Percentiles rank a stretch among this genome's conserved stretches.
Conservation (phyloP, 1,284 basidiomycete genomes). For the Boletus mariae region DNA sequence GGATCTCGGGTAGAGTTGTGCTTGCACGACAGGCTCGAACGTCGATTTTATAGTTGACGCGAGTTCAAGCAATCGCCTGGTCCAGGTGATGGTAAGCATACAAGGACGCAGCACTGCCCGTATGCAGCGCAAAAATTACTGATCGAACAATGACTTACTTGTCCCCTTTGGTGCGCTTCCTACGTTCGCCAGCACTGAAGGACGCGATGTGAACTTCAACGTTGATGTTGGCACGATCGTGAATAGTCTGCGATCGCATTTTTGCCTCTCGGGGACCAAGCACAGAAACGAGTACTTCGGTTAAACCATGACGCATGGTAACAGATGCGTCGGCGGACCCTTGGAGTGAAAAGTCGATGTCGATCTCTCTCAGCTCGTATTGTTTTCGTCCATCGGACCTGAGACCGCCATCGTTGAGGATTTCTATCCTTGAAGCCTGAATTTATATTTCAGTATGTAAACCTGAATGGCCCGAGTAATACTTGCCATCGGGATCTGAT, state of each 20-base stretch:
- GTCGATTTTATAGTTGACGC: constrained; percentile 87
- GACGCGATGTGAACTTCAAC: constrained; percentile 84
- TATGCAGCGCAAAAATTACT: not conserved
- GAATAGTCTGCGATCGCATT: constrained; percentile 68
- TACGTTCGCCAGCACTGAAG: constrained; percentile 80
- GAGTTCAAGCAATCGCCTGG: constrained; percentile 85
- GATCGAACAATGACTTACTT: constrained; percentile 56
- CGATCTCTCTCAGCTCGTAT: constrained; percentile 83
- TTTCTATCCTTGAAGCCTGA: constrained; percentile 78
- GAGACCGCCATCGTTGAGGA: constrained; percentile 84
- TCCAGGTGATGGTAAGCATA: constrained; percentile 3
- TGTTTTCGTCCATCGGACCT: constrained; percentile 90
- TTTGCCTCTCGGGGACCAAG: constrained; percentile 90
- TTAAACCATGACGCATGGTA: constrained; percentile 84
- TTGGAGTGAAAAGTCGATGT: constrained; percentile 75
- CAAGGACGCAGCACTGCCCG: not conserved
- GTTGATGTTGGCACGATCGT: constrained; percentile 81
- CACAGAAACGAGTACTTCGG: constrained; percentile 81
- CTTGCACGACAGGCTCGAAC: constrained; percentile 93
- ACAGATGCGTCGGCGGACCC: constrained; percentile 85
- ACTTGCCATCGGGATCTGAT: too few relatives aligned
- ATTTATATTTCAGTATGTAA: not conserved
- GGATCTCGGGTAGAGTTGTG: constrained; percentile 87
- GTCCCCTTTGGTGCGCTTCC: constrained; percentile 78
- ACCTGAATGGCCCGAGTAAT: too few relatives aligned